Base-by-base conservation (phyloP, 768 basidiomycete genomes). In the Gymnopilus dilepis region DNA sequence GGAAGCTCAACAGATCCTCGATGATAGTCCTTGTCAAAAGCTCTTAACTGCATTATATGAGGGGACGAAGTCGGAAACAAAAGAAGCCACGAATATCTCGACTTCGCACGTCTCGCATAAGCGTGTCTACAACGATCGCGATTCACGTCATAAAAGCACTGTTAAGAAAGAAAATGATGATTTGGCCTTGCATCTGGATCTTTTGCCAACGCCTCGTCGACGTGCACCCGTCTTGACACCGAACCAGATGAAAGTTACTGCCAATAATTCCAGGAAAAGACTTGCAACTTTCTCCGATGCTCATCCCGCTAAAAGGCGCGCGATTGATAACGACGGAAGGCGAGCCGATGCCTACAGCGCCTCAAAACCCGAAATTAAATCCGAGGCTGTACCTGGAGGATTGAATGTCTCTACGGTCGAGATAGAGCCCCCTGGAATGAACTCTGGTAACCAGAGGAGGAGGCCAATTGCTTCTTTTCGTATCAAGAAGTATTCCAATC, bases 51-150 rank as follows among this genome's bases (percentile, higher is more conserved):
- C 2, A 13, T 37, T 54, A 19, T 9, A 30, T 26, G 11, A 12
- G 38, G 37, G 9, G 37, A 54, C 52, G 52, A 38, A 33, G 33
- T 40, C 52, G 37, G 37, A 53, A 24, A 17, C 8, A 24, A 53
- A 22, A 38, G 28, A 38, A 30, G 24, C 11, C 37, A 54, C 24
- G 26, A 24, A 40, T 54, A 9, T 22, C 26, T n/a, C 12, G 26
- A 38, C 52, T 40, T 54, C 52, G 38, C 37, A 40, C 37, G 52
- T 54, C 37, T 28, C 21, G 33, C 24, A 19, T 37, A 54, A 54
- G 24, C 34, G 19, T 15, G 13, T 24, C 24, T 17, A 9, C n/a
- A n/a, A n/a, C n/a, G n/a, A n/a, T n/a, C n/a, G n/a, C 40, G 37
- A 19, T 28, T 28, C 38, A 38, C 21, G 26, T 21, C 40, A 24